Evolutionary conservation across 352 stramenopile genomes (phyloP).

Genomic region (Pilasporangium apinafurcum): DNA sequence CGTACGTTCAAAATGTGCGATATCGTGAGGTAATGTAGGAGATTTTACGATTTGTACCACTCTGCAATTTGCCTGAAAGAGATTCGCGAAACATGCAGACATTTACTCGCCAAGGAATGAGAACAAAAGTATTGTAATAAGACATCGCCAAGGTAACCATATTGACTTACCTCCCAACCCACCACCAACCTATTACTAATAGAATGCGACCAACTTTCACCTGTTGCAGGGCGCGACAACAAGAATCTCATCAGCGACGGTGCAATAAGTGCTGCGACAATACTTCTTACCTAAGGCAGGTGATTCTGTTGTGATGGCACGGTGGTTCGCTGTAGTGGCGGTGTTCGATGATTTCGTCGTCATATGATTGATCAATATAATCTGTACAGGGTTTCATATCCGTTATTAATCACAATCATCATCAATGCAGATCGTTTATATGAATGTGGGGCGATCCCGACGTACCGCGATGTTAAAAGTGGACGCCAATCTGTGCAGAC

Average conservation of each 20-base stretch:
- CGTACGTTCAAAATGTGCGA: constrained; percentile 34
- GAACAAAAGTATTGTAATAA: too few species aligned
- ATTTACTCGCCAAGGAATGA: not conserved
- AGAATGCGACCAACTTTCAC: constrained; percentile 63
- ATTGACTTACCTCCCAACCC: constrained; percentile 62
- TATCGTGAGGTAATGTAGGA: constrained; percentile 24
- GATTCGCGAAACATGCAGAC: not conserved
- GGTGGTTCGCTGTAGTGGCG: constrained; percentile 1
- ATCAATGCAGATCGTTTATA: too few species aligned
- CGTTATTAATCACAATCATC: not conserved
- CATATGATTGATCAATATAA: constrained; percentile 68
- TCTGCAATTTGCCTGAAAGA: constrained; percentile 21
- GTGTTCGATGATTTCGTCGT: constrained; percentile 57
- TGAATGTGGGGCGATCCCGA: too few species aligned
- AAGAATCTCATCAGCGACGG: not conserved
- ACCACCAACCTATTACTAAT: constrained; percentile 61
- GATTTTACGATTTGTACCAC: constrained; percentile 48
- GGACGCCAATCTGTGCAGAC: constrained; percentile 53
- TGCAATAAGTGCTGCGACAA: too few species aligned
- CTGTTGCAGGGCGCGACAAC: constrained; percentile 12
- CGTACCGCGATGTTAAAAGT: constrained; percentile 53
- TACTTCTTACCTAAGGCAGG: constrained; percentile 22
- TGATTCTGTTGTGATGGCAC: constrained; percentile 2
- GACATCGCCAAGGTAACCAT: too few species aligned
- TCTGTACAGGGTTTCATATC: constrained; percentile 12